phyloP scores from a whole-genome alignment of 768 basidiomycete species.

The Serendipita indica region DNA sequence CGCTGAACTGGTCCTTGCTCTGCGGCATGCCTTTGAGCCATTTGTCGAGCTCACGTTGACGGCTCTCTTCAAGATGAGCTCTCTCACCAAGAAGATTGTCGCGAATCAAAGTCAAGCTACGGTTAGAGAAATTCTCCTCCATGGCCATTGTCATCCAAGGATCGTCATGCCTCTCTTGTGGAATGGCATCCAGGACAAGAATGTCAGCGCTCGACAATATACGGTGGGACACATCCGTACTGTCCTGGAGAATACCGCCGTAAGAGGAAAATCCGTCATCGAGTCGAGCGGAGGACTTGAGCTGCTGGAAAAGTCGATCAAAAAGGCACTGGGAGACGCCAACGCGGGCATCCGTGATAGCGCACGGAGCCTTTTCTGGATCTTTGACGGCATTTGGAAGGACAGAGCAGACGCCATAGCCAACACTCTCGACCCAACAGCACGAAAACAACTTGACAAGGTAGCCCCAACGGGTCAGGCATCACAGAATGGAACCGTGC shows the following conservation, averaged over 20 bases:
- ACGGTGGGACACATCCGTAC: conserved; percentile 55
- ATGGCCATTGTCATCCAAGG: conserved; percentile 59
- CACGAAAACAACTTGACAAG: conserved; percentile 76
- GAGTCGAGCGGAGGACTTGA: conserved; percentile 59
- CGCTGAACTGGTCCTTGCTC: conserved; percentile 48
- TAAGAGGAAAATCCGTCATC: conserved; percentile 44
- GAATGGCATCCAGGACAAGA: conserved; percentile 65
- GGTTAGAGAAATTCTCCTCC: conserved; percentile 48
- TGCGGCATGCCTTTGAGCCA: conserved; percentile 59
- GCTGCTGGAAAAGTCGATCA: conserved; percentile 54
- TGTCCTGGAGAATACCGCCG: conserved; percentile 60
- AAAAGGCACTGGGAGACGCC: conserved; percentile 57
- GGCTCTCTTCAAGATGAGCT: conserved; percentile 73
- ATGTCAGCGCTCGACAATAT: conserved; percentile 52
- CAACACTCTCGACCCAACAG: conserved; percentile 47
- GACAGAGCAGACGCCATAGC: conserved; percentile 50
- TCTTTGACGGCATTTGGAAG: conserved; percentile 60
- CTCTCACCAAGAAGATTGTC: conserved; percentile 83
- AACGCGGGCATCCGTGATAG: conserved; percentile 67
- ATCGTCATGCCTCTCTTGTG: conserved; percentile 53
- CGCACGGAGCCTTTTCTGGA: conserved; percentile 66
- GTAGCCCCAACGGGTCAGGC: conserved; percentile 49
- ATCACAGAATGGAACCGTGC: conserved; percentile 37
- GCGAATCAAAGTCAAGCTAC: conserved; percentile 72
- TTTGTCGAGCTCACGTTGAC: conserved; percentile 62